Evolutionary conservation across 1,284 basidiomycete species (phyloP).

Genomic region (Cryptococcus neoformans): DNA sequence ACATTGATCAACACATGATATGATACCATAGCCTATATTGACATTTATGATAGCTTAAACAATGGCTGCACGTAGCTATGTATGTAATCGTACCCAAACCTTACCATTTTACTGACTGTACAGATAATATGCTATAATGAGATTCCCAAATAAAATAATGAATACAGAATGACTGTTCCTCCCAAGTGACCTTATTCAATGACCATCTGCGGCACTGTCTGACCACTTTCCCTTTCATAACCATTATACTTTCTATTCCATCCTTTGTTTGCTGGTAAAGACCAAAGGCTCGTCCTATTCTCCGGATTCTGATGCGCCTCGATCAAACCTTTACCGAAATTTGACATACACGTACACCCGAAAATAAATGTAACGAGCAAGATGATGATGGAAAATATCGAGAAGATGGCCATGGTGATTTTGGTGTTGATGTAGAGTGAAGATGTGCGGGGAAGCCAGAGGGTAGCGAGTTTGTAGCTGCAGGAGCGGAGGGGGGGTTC

Average conservation of each 20-base stretch:
- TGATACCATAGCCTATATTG: too few species aligned
- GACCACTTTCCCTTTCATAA: too few species aligned
- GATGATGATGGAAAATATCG: slow-evolving; percentile 39
- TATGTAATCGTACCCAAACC: too few species aligned
- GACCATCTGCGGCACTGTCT: too few species aligned
- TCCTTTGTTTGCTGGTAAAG: slow-evolving; percentile 11
- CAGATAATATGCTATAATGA: too few species aligned
- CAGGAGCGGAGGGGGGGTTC: background rate
- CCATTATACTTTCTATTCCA: slow-evolving; percentile 9
- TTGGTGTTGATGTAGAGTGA: slow-evolving; percentile 29
- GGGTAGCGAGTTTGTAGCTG: slow-evolving; percentile 39
- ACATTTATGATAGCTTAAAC: too few species aligned
- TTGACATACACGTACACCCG: slow-evolving; percentile 30
- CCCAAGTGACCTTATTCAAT: too few species aligned
- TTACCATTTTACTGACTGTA: too few species aligned
- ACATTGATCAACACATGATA: too few species aligned
- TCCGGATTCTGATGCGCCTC: slow-evolving; percentile 31
- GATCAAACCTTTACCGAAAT: slow-evolving; percentile 36
- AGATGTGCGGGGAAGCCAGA: slow-evolving; percentile 28
- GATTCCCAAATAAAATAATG: too few species aligned
- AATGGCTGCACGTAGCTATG: too few species aligned
- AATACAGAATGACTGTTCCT: too few species aligned
- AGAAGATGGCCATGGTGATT: slow-evolving; percentile 41
- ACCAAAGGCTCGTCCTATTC: slow-evolving; percentile 28
- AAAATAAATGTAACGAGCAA: slow-evolving; percentile 30